Base-by-base conservation (phyloP, 2,329 filamentous ascomycete species). In the Colletotrichum sp. region DNA sequence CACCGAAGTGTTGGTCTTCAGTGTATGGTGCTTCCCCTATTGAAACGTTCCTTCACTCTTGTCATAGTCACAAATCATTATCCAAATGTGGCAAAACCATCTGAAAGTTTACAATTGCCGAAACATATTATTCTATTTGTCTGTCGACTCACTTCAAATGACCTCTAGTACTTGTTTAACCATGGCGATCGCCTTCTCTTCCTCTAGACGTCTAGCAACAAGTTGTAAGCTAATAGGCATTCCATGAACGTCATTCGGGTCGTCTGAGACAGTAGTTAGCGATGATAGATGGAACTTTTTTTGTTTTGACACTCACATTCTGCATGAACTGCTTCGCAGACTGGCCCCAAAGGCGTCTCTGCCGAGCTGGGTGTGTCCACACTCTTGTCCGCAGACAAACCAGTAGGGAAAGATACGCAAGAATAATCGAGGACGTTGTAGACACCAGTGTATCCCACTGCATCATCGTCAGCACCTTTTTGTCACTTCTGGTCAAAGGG, bases 351-450 rank as follows among this genome's bases (percentile, higher is more conserved):
- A 0, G 86, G 84, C 70, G 80, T 70, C 10, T 86, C 86, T 0
- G 68, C 66, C 2, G 82, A 72, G 4, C 79, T 81, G 5, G 30
- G 69, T 16, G 78, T 69, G 64, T 90, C 88, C 9, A 87, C 65
- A 2, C 79, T 77, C 72, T 85, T 84, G 70, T 89, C 86, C 1
- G 85, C 88, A 0, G 32, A 77, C 15, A 88, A 13, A 0, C 87
- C 86, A 0, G 87, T 87, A 0, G 88, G 85, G 74, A 90, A 89
- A 0, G 88, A 89, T 1, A 90, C 82, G 69, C 84, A 84, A 1
- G 88, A 82, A 72, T 89, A 89, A 79, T 90, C 88, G 3, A 90
- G 78, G 1, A 90, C 83, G 63, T 90, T 90, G 79, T 82, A 89
- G 0, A 89, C 87, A 5, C 88, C 88, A 0, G 88, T 90, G 72